Conservation (phyloP, 129 eudicot species). For the Chrysanthemum lavandulifolium region DNA sequence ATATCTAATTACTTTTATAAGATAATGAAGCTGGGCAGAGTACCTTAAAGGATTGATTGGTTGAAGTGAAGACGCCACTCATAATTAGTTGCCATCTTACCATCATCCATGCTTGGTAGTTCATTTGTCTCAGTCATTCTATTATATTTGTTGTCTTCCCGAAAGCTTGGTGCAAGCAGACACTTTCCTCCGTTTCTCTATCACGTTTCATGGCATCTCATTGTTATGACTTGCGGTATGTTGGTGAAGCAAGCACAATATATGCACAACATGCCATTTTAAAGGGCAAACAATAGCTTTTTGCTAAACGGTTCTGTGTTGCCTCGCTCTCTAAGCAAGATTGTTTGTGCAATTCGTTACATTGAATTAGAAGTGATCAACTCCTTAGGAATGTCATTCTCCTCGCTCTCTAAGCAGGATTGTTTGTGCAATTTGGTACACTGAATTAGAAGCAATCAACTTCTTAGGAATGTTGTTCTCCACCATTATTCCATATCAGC, state of each 20-base stretch:
- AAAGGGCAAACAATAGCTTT: not conserved
- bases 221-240: not conserved
- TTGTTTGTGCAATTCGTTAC: slow-evolving; percentile 10
- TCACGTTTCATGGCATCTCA: no score
- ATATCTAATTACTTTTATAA: no score
- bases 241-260: slow-evolving; percentile 11
- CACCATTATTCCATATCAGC: not conserved
- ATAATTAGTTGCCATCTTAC: not conserved
- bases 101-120: not conserved
- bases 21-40: no score
- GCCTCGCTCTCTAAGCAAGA: not conserved
- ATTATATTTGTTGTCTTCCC: slow-evolving; percentile 10
- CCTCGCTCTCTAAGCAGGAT: no score
- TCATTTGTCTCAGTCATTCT: no score
- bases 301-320: not conserved
- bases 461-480: slow-evolving; percentile 7
- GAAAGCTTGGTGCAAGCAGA: slow-evolving; percentile 1
- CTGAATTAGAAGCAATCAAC: no score
- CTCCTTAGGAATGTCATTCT: slow-evolving; percentile 1
- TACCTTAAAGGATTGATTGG: not conserved
- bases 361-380: slow-evolving; percentile 1
- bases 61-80: slow-evolving; percentile 10
- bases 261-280: slow-evolving; percentile 12
- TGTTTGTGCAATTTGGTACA: no score
- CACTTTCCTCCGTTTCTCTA: no score